These are phyloP conservation scores for Aspergillus brasiliensis DNA, from an alignment of 2,329 filamentous ascomycete species.

Conservation along the genomic window DNA sequence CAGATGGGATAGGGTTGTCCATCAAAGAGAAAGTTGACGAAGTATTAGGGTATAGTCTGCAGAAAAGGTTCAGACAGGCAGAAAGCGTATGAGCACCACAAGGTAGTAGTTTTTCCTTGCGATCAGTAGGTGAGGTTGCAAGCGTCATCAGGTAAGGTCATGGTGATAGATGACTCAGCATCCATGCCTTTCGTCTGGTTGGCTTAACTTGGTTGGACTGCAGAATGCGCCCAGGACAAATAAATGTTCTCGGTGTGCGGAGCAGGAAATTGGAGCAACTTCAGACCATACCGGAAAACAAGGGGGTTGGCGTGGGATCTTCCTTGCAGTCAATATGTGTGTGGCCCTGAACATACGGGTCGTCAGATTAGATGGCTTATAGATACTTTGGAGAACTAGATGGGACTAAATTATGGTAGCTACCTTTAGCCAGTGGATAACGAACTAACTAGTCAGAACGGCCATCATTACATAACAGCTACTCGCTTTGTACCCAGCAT, in stretches of 20 bases:
- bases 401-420: no score
- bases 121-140: constrained; percentile 21
- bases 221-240: not conserved
- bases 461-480: no score
- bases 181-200: not conserved
- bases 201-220: not conserved
- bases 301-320: no score
- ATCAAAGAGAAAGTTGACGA: not conserved
- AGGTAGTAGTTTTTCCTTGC: constrained; percentile 1
- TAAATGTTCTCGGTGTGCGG: not conserved
- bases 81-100: constrained; percentile 4
- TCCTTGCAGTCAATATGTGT: no score
- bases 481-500: no score
- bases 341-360: no score
- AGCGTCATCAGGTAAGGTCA: constrained; percentile 42
- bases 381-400: no score
- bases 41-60: not conserved
- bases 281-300: no score
- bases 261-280: not conserved
- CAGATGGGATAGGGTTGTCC: not conserved
- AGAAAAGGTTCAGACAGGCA: not conserved
- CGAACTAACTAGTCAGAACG: no score
- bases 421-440: no score
- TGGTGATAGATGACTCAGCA: constrained; percentile 36
- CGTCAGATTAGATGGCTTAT: no score